Conservation (phyloP, 2,329 filamentous ascomycete species). For the Fusarium armeniacum region DNA sequence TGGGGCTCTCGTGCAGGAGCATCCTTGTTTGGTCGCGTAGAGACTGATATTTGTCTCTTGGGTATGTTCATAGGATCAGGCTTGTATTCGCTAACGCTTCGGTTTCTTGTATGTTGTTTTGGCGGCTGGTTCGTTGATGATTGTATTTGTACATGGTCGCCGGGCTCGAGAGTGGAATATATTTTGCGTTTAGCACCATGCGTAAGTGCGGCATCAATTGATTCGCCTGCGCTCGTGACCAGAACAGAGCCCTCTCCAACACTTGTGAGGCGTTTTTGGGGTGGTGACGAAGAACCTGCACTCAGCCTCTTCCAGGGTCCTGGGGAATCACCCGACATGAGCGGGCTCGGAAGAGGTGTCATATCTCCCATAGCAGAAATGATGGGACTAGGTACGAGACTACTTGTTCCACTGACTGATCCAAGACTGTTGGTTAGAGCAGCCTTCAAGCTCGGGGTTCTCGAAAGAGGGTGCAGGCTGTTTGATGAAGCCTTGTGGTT, state of each 20-base stretch:
- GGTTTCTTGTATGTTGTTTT: conserved; percentile 73
- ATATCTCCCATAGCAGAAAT: conserved; percentile 82
- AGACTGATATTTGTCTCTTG: conserved; percentile 80
- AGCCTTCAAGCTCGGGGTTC: conserved; percentile 74
- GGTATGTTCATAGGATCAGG: conserved; percentile 78
- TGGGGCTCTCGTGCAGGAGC: conserved; percentile 57
- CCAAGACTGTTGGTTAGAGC: conserved; percentile 65
- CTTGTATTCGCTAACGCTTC: conserved; percentile 90
- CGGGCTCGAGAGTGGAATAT: conserved; percentile 59
- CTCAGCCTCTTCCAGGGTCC: conserved; percentile 74
- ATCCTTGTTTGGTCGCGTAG: conserved; percentile 66
- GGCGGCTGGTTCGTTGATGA: conserved; percentile 30
- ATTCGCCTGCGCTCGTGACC: conserved; percentile 66
- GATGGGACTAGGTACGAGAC: conserved; percentile 78
- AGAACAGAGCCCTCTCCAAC: conserved; percentile 58
- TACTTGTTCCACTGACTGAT: conserved; percentile 71
- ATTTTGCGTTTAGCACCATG: conserved; percentile 70
- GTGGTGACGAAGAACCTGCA: conserved; percentile 61
- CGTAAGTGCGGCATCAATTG: conserved; percentile 64
- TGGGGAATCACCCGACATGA: conserved; percentile 74
- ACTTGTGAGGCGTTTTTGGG: conserved; percentile 49
- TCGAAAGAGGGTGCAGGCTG: conserved; percentile 65
- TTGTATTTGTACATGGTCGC: conserved; percentile 56
- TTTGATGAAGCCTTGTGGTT: conserved; percentile 51
- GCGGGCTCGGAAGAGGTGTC: conserved; percentile 82